phyloP scores from a whole-genome alignment of 805 yeast genomes.

The Candida khao-thaluensis region DNA sequence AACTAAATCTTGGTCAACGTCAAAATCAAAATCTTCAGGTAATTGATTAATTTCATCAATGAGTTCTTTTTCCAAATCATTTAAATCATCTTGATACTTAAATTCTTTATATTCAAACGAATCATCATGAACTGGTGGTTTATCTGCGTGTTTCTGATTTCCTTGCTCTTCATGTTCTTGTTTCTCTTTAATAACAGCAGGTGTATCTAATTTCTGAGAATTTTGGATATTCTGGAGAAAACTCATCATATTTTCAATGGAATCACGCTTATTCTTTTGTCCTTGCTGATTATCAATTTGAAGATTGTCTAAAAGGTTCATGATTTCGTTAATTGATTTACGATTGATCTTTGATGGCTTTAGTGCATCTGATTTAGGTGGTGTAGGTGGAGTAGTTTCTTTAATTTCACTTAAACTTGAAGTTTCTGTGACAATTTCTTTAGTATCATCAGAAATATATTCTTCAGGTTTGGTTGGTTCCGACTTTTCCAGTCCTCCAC shows the following conservation, averaged over 20 bases:
- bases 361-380: background rate
- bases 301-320: slow-evolving; percentile 24
- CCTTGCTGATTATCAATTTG: slow-evolving; percentile 12
- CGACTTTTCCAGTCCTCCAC: background rate
- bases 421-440: background rate
- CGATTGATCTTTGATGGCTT: slow-evolving; percentile 17
- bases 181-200: background rate
- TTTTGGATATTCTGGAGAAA: slow-evolving; percentile 16
- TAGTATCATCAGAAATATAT: background rate
- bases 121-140: background rate
- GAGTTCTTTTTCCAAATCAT: slow-evolving; percentile 26
- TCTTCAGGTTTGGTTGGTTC: background rate
- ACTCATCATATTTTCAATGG: slow-evolving; percentile 26
- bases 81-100: slow-evolving; percentile 12
- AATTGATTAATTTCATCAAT: slow-evolving; percentile 37
- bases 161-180: background rate
- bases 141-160: background rate
- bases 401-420: background rate
- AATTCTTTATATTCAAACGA: slow-evolving; percentile 7
- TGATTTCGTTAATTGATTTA: slow-evolving; percentile 32
- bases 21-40: slow-evolving; percentile 41
- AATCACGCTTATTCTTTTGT: slow-evolving; percentile 17
- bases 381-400: background rate
- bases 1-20: slow-evolving; percentile 14
- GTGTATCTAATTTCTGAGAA: background rate